Evolutionary conservation across 768 basidiomycete genomes (phyloP), one percentile per base, ranked within the genome.

Genomic region (Harrya chromipes): DNA sequence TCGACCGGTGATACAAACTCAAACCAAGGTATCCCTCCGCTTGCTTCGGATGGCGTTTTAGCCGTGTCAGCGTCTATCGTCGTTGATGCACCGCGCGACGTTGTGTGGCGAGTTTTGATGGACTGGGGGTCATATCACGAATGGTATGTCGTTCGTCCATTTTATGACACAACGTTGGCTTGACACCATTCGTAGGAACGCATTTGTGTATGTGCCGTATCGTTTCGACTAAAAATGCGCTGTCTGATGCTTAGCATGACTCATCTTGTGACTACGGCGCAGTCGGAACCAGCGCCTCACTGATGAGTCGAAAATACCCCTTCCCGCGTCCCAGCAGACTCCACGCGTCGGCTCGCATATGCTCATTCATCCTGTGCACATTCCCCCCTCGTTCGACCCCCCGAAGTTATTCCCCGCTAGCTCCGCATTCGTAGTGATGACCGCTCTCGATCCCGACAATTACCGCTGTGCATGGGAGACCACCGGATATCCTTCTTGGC

Each of bases 101-200:
- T 73, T 54, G 83, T 86, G 1, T 89, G 86, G 86, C 60, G 67
- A 4, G 72, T 79, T 5, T 52, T 89, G 37, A 67, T 77, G 46
- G 82, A 86, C 62, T 87, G 87, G 66, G 61, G 68, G 2, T 73
- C 76, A 5, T 87, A 87, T 56, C 70, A 70, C 16, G 71, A 82
- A 67, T 89, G 86, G 86, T 83, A 62, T 42, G 74, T 59, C 39
- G 38, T 27, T 29, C 29, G 13, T 3, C 19, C 38, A 29, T 1
- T 41, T 26, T 17, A 24, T 7, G 16, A 20, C 11, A 36, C 41
- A 33, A 50, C 37, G 36, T 31, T 40, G 49, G 52, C 47, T 5
- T 29, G 39, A 40, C 31, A 14, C 16, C 23, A 16, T 44, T 11
- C n/a, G 29, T 51, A 87, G 84, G 84, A 87, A 86, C 56, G 74